These are phyloP conservation scores for Salvia sclarea DNA, from an alignment of 305 asterid species.

Conservation along the genomic window DNA sequence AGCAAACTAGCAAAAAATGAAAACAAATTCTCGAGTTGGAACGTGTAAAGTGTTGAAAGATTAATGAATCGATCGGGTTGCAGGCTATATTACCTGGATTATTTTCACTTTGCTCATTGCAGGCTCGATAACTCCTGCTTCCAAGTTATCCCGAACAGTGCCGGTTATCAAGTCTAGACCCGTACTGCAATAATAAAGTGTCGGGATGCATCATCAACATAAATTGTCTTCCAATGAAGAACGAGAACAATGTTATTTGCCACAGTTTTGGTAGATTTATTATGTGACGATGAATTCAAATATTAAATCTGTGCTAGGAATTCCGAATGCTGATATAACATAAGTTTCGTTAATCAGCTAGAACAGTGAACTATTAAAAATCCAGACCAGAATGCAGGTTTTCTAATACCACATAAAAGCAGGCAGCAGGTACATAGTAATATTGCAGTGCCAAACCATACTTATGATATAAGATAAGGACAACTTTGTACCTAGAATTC, in stretches of 20 bases:
- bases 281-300: not conserved
- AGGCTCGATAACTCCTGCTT: conserved; percentile 95
- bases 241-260: not conserved
- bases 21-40: not conserved
- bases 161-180: conserved; percentile 92
- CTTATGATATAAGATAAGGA: not conserved
- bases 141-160: conserved; percentile 71
- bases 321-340: too few species aligned
- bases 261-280: not conserved
- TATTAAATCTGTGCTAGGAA: not conserved
- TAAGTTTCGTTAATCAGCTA: too few species aligned
- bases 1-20: conserved; percentile 60
- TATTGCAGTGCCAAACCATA: too few species aligned
- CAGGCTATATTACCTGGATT: conserved; percentile 56
- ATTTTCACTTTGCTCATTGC: conserved; percentile 99
- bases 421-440: too few species aligned
- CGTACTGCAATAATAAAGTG: conserved; percentile 56
- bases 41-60: not conserved
- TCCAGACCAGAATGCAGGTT: not conserved
- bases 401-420: too few species aligned
- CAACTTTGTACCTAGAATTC: not conserved
- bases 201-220: not conserved
- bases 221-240: not conserved
- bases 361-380: not conserved
- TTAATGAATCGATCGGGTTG: not conserved